Percentiles rank a stretch among this genome's conserved stretches.
Conservation (phyloP, 75 land plant species). For the Chamaecyparis obtusa region DNA sequence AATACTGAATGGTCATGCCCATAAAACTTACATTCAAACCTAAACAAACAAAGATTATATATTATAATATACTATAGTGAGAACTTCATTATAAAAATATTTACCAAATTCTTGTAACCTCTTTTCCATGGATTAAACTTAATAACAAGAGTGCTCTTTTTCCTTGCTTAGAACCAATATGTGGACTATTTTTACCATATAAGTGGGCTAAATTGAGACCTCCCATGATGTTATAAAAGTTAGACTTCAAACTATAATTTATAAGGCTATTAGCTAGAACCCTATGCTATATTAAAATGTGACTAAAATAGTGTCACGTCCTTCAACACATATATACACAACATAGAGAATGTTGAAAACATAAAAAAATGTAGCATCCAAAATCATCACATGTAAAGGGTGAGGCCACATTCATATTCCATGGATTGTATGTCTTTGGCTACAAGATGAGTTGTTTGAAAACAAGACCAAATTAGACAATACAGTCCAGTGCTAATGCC, state of each 20-base stretch:
- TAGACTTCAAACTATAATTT: not conserved
- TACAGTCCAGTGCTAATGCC: not conserved
- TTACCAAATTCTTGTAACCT: not conserved
- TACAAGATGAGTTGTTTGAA: not conserved
- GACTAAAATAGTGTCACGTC: not conserved
- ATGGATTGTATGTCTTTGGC: not conserved
- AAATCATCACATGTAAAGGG: not conserved
- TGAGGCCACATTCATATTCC: not conserved
- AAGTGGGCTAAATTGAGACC: not conserved
- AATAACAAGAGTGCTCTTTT: not conserved
- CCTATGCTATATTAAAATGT: not conserved
- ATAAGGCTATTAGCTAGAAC: not conserved
- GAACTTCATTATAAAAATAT: not conserved
- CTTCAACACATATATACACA: not conserved
- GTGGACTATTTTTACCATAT: not conserved
- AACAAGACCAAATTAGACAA: not conserved
- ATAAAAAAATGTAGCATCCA: not conserved
- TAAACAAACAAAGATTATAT: too few species aligned
- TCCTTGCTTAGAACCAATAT: not conserved
- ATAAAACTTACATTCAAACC: too few species aligned
- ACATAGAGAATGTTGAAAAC: not conserved
- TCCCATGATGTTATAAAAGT: not conserved
- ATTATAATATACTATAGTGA: too few species aligned
- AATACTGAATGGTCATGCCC: too few species aligned
- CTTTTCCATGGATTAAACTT: not conserved